These are phyloP conservation scores for Pyropia yezoensis DNA, from an alignment of 23 red algal genomes.

Conservation along the genomic window DNA sequence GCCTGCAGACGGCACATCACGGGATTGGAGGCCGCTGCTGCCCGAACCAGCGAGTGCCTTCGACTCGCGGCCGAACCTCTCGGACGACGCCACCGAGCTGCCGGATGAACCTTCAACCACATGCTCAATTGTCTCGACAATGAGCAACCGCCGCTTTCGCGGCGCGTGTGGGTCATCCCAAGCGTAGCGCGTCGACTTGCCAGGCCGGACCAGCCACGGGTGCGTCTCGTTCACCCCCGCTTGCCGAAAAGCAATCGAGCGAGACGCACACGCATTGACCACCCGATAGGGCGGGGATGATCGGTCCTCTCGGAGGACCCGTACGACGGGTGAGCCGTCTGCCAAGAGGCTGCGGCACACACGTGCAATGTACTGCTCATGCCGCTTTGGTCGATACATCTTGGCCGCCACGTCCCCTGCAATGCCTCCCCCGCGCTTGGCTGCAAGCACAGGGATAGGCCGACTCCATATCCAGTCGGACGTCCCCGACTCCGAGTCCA, in stretches of 20 bases:
- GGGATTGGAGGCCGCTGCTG: no score
- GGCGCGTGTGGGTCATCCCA: constrained; percentile 84
- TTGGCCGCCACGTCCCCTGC: constrained; percentile 76
- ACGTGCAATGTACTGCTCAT: constrained; percentile 84
- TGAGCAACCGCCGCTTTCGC: constrained; percentile 47
- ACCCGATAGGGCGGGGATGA: constrained; percentile 76
- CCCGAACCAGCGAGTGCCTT: no score
- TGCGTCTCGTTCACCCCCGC: constrained; percentile 68
- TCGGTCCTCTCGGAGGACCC: constrained; percentile 62
- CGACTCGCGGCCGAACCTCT: no score
- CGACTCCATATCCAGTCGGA: constrained; percentile 76
- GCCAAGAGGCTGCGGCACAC: constrained; percentile 31
- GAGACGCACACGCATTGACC: constrained; percentile 49
- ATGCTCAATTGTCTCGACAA: constrained; percentile 41
- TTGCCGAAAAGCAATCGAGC: constrained; percentile 81
- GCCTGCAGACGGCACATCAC: no score
- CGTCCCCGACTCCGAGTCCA: constrained; percentile 1
- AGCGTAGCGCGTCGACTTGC: constrained; percentile 65
- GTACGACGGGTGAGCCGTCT: constrained; percentile 38
- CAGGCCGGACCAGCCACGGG: constrained; percentile 78
- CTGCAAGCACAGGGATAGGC: constrained; percentile 26
- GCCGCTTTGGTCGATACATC: constrained; percentile 75
- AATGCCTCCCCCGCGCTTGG: constrained; percentile 12
- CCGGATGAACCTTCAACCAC: background rate
- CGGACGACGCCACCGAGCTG: background rate